Evolutionary conservation across 257 asterid genomes (phyloP), one percentile per base, ranked within the genome.

Genomic region (Nicotiana attenuata): DNA sequence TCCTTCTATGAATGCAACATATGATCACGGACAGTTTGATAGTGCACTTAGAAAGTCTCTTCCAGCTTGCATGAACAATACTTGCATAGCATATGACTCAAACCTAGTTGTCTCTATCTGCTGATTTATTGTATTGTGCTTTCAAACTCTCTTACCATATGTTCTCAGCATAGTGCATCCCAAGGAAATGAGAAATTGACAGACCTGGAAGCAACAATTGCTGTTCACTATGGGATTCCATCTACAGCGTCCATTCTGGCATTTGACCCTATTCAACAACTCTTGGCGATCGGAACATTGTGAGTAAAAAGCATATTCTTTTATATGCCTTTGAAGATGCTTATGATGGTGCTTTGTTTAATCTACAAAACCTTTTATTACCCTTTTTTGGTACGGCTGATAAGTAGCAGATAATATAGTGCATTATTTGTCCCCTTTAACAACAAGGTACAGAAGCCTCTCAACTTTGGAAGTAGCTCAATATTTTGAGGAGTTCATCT

Each of bases 201-300:
- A 50, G 89, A 87, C 20, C 82, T 91, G 86, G 87, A 88, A 65
- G 96, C 98, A 7, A 82, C 85, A 68, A 89, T 94, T 83, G 76
- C 87, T 80, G 92, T 89, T 77, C 99, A 96, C 87, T 94, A 94
- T 88, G 99, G 99, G 81, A 92, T 96, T 81, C 98, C 99, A 78
- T 89, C 96, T 31, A 91, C 98, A 82, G 97, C 98, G 24, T 96
- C 99, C 2, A 81, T 88, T 85, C 87, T 96, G 73, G 93, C 97
- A 81, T 96, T 89, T 80, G 98, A 96, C 85, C 94, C 94, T 64
- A 77, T 94, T 82, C 98, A 96, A 82, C 85, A 91, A 84, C 92
- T 96, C 83, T 88, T 96, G 90, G 98, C 98, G 57, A 88, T 96
- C 71, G 98, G 98, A 84, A 94, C 99, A 65, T 65, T 93, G 99